Base-by-base conservation (phyloP, 805 yeast genomes). In the Spathaspora gorwiae region DNA sequence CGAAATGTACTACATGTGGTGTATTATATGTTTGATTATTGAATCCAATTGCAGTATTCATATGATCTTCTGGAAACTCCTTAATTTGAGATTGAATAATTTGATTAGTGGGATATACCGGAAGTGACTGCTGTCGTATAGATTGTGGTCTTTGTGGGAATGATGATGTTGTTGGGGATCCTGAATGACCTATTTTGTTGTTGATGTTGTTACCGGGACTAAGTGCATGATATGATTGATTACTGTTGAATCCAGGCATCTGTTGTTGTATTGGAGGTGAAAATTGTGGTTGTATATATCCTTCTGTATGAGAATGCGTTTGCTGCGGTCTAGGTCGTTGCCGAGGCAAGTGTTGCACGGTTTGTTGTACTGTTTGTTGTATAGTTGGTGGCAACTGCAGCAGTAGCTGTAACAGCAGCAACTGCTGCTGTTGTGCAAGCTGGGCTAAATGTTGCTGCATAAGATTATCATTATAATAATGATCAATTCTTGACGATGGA, bases 401-500 rank as follows among this genome's bases (percentile, higher is more conserved):
- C 24, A 19, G 24, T 19, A 29, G 5, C 32, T 31, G 19, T 9
- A 35, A 4, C 35, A 30, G 24, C 24, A 19, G 24, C 24, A 19
- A 6, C 26, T 41, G 42, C 36, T 40, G 44, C 26, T 33, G 42
- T 14, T 42, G 42, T 24, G 13, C 4, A n/a, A 14, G 11, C 37
- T 19, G 42, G 12, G 29, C 27, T 12, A 27, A 29, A 7, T 32
- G 47, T 39, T 33, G 49, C 26, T 15, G 49, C 31, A 30, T 37
- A 14, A 24, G 40, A 29, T 32, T 45, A 34, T 35, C 42, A 40
- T 29, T 37, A 26, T 37, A 34, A 13, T 30, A 37, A 14, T 19
- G 27, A 11, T 45, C 47, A 13, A 40, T 37, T 19, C 42, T 19
- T 9, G 47, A 45, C 5, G 45, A 40, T 6, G 47, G 47, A 9